A percentile compares a stretch with the other conserved stretches of the same genome.
Conservation (phyloP, 1,284 basidiomycete genomes). For the Cryptococcus sp. region DNA sequence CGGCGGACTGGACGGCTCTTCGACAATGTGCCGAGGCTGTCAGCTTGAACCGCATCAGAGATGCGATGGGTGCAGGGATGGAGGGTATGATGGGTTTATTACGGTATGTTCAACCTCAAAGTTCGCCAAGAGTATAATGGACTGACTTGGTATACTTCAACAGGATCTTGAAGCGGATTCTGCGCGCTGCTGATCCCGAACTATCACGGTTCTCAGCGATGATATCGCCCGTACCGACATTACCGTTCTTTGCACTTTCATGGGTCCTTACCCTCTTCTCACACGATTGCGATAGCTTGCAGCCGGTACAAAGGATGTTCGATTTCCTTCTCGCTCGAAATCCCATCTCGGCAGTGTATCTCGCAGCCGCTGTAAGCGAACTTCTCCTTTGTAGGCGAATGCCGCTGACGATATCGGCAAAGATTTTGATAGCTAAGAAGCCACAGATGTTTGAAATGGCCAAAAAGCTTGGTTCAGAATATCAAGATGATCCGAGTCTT, state of each 20-base stretch:
- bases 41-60: constrained; percentile 77
- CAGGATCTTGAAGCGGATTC: constrained; percentile 69
- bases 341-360: constrained; percentile 76
- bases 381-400: neutral
- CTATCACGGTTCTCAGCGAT: constrained; percentile 59
- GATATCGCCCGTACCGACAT: constrained; percentile 44
- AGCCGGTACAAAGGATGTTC: constrained; percentile 82
- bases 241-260: constrained; percentile 70
- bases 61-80: constrained; percentile 82
- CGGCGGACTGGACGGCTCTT: constrained; percentile 61
- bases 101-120: constrained; percentile 57
- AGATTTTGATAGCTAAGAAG: constrained; percentile 53
- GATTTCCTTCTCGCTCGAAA: constrained; percentile 82
- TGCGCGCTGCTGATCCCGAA: constrained; percentile 69
- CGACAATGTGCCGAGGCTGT: constrained; percentile 60
- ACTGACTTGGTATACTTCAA: neutral
- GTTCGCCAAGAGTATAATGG: constrained; percentile 3
- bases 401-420: constrained; percentile 7
- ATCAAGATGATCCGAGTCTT: constrained; percentile 44
- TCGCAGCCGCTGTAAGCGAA: constrained; percentile 71
- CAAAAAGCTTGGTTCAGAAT: constrained; percentile 37
- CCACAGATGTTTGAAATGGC: constrained; percentile 44
- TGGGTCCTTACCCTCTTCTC: constrained; percentile 88
- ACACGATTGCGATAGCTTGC: constrained; percentile 81
- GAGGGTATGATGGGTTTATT: constrained; percentile 83